Conservation (phyloP, 1,284 basidiomycete species). For the Puccinia triticina region DNA sequence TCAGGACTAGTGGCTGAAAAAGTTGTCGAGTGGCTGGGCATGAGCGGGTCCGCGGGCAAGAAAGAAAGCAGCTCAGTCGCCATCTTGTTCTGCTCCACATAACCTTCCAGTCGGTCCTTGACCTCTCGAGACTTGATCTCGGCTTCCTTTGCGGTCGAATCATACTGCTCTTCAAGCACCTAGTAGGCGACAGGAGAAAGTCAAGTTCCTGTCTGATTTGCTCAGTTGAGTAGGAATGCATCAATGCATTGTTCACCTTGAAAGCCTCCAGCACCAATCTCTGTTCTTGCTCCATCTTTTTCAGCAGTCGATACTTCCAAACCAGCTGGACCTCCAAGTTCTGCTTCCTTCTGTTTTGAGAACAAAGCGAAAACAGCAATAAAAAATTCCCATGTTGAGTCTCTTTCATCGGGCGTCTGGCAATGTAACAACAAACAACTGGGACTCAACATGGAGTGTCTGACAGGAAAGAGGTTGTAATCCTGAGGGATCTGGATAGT, state of each 20-base stretch:
- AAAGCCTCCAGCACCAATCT: constrained; percentile 12
- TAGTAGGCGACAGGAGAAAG: neutral
- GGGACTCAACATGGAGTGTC: constrained; percentile 7
- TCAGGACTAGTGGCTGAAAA: neutral
- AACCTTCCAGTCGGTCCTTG: constrained; percentile 28
- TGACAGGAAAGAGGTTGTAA: constrained; percentile 20
- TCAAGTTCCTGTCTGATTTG: neutral
- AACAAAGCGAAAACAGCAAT: neutral
- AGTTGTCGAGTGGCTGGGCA: neutral
- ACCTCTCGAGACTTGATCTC: constrained; percentile 25
- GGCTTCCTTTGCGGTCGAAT: constrained; percentile 27
- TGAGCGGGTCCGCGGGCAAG: neutral
- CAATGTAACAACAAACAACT: neutral
- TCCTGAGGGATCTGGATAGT: constrained; percentile 23
- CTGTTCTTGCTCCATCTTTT: constrained; percentile 10
- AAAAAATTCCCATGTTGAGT: too few relatives aligned
- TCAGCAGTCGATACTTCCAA: constrained; percentile 17
- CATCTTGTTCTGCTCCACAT: constrained; percentile 25
- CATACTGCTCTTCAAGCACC: neutral
- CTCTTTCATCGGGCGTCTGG: neutral
- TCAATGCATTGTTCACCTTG: neutral
- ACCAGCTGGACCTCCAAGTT: constrained; percentile 33
- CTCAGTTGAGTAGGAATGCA: neutral
- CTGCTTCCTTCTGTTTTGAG: constrained; percentile 20
- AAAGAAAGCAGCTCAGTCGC: constrained; percentile 15